Conservation (phyloP, 805 yeast species). For the Kazachstania kunashirensis region DNA sequence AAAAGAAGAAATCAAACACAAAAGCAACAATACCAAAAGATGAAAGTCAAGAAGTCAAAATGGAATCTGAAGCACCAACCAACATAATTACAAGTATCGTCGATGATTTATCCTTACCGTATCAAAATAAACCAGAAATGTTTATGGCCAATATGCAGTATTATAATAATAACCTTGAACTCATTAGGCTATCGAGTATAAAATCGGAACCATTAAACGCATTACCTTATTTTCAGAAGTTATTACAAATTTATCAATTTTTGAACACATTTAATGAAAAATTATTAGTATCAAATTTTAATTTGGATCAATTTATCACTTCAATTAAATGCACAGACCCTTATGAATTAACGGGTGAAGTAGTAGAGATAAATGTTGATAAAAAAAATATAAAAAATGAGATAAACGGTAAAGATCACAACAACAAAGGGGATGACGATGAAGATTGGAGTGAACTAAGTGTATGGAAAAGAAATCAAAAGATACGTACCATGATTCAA, state of each 20-base stretch:
- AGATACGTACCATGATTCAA: conserved; percentile 13
- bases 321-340: conserved; percentile 26
- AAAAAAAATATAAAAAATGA: not conserved
- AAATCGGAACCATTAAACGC: not conserved
- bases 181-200: conserved; percentile 7
- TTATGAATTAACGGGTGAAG: conserved; percentile 21
- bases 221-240: conserved; percentile 13
- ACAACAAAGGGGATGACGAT: not conserved
- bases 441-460: conserved; percentile 9
- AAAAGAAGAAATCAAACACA: not conserved
- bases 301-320: conserved; percentile 24
- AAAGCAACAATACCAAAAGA: not conserved
- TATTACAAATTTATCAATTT: conserved; percentile 26
- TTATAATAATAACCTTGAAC: conserved; percentile 20
- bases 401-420: not conserved
- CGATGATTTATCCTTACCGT: conserved; percentile 23
- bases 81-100: conserved; percentile 16
- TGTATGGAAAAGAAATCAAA: conserved; percentile 18
- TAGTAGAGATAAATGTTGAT: conserved; percentile 12
- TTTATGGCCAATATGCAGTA: conserved; percentile 12
- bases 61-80: conserved; percentile 1
- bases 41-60: not conserved
- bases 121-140: conserved; percentile 15
- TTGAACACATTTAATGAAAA: conserved; percentile 22
- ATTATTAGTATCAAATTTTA: conserved; percentile 20